A percentile compares a stretch with the other conserved stretches of the same genome.
Conservation (phyloP, 225 moss, liverwort and hornwort genomes). For the Pleurozium schreberi region DNA sequence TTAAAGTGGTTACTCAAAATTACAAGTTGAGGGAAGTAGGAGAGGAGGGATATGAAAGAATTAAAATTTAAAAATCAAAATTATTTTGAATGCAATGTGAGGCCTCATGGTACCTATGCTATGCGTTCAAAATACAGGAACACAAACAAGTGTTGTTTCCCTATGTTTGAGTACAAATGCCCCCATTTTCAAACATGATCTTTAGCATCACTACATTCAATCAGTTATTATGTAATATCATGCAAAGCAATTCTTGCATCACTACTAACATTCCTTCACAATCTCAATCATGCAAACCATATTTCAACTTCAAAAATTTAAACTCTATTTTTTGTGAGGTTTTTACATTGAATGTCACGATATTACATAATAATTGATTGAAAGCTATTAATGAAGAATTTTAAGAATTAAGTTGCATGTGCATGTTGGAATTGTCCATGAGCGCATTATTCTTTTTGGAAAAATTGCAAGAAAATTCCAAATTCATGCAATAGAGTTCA, state of each 20-base stretch:
- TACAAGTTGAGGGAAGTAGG: too few relatives aligned
- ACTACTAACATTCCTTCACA: neutral
- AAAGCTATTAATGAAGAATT: neutral
- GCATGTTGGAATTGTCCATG: neutral
- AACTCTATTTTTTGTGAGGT: neutral
- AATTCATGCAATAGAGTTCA: neutral
- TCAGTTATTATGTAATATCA: too few relatives aligned
- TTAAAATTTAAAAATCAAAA: too few relatives aligned
- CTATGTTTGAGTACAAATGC: neutral
- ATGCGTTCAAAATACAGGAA: too few relatives aligned
- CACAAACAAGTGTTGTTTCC: neutral
- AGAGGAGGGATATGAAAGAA: too few relatives aligned
- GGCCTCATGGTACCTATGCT: too few relatives aligned
- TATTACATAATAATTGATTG: neutral
- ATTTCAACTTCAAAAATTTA: neutral
- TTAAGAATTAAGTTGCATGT: neutral
- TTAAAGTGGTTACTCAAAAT: too few relatives aligned
- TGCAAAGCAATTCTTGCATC: neutral
- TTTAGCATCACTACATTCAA: too few relatives aligned
- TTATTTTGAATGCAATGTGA: too few relatives aligned
- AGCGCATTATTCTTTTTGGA: rapidly evolving
- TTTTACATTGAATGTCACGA: too few relatives aligned
- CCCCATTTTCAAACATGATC: neutral
- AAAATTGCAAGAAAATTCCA: neutral
- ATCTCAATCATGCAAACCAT: rapidly evolving